A percentile compares a stretch with the other conserved stretches of the same genome.
Evolutionary conservation across 768 basidiomycete genomes (phyloP).

Genomic region (Cystobasidiopsis lactophilus): DNA sequence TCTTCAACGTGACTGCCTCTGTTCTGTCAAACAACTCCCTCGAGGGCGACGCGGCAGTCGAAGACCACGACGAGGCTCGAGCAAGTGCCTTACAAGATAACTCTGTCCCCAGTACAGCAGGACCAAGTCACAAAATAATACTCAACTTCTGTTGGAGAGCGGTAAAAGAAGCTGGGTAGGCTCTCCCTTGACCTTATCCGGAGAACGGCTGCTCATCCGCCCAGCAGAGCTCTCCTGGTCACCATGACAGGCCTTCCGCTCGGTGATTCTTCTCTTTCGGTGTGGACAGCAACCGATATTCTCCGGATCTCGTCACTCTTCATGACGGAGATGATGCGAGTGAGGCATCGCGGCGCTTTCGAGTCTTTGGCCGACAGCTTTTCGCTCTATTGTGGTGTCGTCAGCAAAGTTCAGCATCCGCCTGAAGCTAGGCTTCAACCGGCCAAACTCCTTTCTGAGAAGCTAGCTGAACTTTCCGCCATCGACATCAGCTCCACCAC

Average conservation of each 20-base stretch:
- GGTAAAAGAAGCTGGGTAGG: constrained; percentile 9
- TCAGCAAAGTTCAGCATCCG: background rate
- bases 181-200: background rate
- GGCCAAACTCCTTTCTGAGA: background rate
- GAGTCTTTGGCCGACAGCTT: background rate
- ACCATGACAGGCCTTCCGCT: no score
- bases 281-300: constrained; percentile 2
- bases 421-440: background rate
- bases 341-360: constrained; percentile 9
- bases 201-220: no score
- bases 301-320: background rate
- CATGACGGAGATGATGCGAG: constrained; percentile 1
- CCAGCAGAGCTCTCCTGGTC: no score
- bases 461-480: background rate
- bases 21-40: background rate
- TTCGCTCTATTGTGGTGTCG: background rate
- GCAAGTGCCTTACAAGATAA: background rate
- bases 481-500: background rate
- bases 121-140: background rate
- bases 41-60: background rate
- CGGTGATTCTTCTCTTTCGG: background rate
- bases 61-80: constrained; percentile 1
- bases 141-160: constrained; percentile 4
- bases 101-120: background rate
- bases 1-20: background rate